A percentile compares a stretch with the other conserved stretches of the same genome.
Conservation (phyloP, 768 basidiomycete genomes). For the Multifurca ochricompacta region DNA sequence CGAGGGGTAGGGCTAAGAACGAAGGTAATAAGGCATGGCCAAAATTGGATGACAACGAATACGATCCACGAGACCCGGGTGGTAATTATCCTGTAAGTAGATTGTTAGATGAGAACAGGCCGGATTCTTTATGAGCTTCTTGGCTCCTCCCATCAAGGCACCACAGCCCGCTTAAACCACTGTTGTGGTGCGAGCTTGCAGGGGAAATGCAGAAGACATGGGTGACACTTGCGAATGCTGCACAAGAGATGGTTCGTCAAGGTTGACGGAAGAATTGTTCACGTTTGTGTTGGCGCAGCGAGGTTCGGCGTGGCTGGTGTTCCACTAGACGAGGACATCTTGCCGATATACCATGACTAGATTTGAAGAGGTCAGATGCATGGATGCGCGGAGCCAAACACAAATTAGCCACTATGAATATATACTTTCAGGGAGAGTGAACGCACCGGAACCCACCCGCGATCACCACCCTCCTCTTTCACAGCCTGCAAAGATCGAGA, state of each 20-base stretch:
- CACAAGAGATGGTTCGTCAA: conserved; percentile 29
- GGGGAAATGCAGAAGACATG: conserved; percentile 78
- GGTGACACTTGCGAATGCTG: conserved; percentile 55
- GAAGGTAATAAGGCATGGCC: neutral
- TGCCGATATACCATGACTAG: conserved; percentile 93
- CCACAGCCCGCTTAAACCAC: conserved; percentile 13
- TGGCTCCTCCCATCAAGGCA: neutral
- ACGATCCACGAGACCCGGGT: neutral
- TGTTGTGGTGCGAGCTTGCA: conserved; percentile 25
- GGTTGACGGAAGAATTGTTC: conserved; percentile 21
- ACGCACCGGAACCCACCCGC: conserved; percentile 92
- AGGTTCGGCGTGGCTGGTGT: conserved; percentile 41
- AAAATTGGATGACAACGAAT: neutral
- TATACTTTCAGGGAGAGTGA: conserved; percentile 1
- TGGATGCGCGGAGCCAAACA: too few relatives aligned
- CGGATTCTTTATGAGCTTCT: neutral
- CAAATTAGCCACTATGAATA: conserved; percentile 9
- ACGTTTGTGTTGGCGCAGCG: conserved; percentile 31
- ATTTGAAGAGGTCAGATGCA: neutral
- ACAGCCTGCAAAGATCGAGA: conserved; percentile 54
- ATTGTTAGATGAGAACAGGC: neutral
- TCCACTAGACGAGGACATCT: conserved; percentile 45
- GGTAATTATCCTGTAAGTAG: neutral
- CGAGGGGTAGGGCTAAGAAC: neutral
- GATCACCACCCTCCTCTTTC: conserved; percentile 86